phyloP scores from a whole-genome alignment of 495 filamentous ascomycete genomes.

The Lasiosphaeria miniovina region DNA sequence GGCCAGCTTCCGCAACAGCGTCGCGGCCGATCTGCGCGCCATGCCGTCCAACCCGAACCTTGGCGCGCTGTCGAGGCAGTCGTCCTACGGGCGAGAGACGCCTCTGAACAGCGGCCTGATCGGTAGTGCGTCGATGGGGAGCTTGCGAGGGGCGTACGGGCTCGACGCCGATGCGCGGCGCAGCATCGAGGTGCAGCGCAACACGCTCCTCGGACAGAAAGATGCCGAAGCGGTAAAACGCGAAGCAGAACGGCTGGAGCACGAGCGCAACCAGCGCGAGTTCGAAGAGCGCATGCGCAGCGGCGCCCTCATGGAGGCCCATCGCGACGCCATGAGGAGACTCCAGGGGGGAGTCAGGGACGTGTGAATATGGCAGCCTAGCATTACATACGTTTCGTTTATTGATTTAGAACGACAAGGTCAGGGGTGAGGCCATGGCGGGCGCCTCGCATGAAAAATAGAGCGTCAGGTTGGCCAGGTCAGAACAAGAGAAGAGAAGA shows the following conservation, averaged over 20 bases:
- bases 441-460: too few relatives aligned
- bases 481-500: too few relatives aligned
- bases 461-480: too few relatives aligned
- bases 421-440: too few relatives aligned
- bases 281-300: conserved; percentile 76
- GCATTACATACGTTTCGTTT: too few relatives aligned
- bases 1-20: conserved; percentile 70
- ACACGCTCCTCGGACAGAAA: conserved; percentile 39
- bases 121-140: conserved; percentile 15
- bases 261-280: conserved; percentile 48
- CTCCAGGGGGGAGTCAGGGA: conserved; percentile 72
- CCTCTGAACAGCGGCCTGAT: background rate
- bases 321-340: conserved; percentile 75
- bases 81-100: background rate
- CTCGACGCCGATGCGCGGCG: conserved; percentile 18
- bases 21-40: conserved; percentile 58
- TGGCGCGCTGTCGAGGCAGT: background rate
- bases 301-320: conserved; percentile 70
- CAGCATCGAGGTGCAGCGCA: conserved; percentile 46
- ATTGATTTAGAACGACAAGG: too few relatives aligned
- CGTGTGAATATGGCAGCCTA: background rate
- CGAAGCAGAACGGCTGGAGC: conserved; percentile 42
- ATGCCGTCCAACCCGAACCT: background rate
- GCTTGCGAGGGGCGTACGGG: conserved; percentile 24
- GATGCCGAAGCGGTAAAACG: conserved; percentile 47